phyloP scores from a whole-genome alignment of 129 eudicot species.

The Pittosporum tobira region DNA sequence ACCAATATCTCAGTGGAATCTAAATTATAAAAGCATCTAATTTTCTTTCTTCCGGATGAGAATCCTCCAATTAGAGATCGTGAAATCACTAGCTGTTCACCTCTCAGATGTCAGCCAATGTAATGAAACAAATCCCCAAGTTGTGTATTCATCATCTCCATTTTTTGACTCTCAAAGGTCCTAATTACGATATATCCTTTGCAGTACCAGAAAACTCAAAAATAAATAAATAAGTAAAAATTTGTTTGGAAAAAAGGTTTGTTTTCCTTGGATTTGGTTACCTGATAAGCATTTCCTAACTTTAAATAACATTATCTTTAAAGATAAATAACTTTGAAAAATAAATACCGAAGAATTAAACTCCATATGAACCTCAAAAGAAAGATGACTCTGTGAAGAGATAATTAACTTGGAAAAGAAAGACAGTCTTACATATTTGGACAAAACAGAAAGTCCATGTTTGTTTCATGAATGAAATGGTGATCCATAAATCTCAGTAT shows the following conservation, averaged over 20 bases:
- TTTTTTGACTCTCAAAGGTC: not conserved
- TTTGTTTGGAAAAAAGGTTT: no score
- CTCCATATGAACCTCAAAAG: no score
- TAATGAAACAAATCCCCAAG: not conserved
- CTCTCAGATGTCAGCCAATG: no score
- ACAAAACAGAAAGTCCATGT: no score
- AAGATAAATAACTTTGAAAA: not conserved
- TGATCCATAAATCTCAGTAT: no score
- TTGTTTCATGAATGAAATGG: no score
- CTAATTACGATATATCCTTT: not conserved
- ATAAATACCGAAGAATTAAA: not conserved
- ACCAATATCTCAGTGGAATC: constrained; percentile 10
- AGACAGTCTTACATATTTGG: no score
- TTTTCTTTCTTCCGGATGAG: constrained; percentile 10
- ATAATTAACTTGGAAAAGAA: no score
- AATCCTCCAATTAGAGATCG: not conserved
- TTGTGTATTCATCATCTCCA: constrained; percentile 1
- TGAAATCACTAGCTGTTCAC: no score
- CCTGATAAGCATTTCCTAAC: not conserved
- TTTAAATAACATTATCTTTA: not conserved
- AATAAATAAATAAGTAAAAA: no score
- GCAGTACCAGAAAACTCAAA: no score
- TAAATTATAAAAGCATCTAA: not conserved
- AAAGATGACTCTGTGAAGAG: no score
- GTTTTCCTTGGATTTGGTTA: not conserved